Base-by-base conservation (phyloP, 495 filamentous ascomycete genomes). In the Annulohypoxylon moriforme region DNA sequence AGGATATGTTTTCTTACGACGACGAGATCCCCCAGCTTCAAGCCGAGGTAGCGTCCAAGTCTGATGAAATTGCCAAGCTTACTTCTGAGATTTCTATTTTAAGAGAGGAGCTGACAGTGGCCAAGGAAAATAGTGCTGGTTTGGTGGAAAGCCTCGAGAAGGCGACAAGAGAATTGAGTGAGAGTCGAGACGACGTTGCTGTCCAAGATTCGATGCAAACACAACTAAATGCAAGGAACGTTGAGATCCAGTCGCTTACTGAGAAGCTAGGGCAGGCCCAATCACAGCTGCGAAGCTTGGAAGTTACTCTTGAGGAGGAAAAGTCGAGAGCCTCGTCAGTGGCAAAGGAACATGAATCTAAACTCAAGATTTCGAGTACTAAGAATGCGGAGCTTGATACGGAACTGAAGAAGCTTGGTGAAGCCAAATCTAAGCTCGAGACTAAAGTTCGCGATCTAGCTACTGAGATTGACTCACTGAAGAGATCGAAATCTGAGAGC, bases 1-100 rank as follows among this genome's bases (percentile, higher is more conserved):
- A 95, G 73, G 93, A 97, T 22, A 90, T 97, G 80, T 97, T 97
- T 80, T 96, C 93, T 6, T 97, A 93, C 44, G 88, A 93, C 65
- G 82, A 86, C 33, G 90, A 94, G 74, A 85, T 94, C 31, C 85
- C 86, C 34, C 82, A 83, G 18, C 85, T 95, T 16, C 91, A 91
- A 71, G 77, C 81, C 9, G 88, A 92, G 59, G 79, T 92, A 16
- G 85, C 85, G 24, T 85, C 80, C 42, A 83, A 83, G 63, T 62
- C 72, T 10, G 81, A 80, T 31, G 78, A 84, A 40, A 79, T 84
- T 13, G 59, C 76, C 1, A 78, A 79, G 20, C 76, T 85, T 13
- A 68, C 73, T 11, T 62, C 69, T 9, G 77, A 85, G 63, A 72
- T 82, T n/a, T 57, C 61, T 9, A 69, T 71, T n/a, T 44, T 83